Evolutionary conservation across 2,329 filamentous ascomycete species (phyloP), one percentile per base, ranked within the genome.

Genomic region (Dactylella cylindrospora): DNA sequence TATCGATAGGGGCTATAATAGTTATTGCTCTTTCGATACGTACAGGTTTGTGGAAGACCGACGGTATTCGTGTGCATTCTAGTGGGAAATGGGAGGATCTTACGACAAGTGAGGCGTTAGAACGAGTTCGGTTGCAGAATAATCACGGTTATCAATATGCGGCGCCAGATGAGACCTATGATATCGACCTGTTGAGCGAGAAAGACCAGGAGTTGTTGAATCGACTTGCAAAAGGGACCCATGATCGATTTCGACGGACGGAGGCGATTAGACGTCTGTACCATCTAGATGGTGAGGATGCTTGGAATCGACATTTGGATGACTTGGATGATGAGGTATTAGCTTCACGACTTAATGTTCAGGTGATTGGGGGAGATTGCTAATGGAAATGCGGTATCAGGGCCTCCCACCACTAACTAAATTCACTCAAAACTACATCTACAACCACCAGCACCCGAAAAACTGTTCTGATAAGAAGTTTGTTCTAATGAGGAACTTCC

Each of bases 361-460:
- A n/a, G n/a, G n/a, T n/a, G n/a, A n/a, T n/a, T n/a, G n/a, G n/a
- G n/a, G 28, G 28, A 13, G 28, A 31, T 31, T 31, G 28, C 13
- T 31, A 9, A 9, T 8, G 28, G 28, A 13, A 31, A 9, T 8
- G 13, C 13, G 28, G 28, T 13, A 12, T 12, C 31, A 66, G 65
- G 62, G 61, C n/a, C 40, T 67, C 17, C 60, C 66, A 13, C 49
- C 62, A 23, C 61, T 68, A 15, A 67, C 67, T 13, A 68, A 67
- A 23, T 66, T 67, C 9, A 23, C 49, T 2, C 67, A 66, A 60
- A 31, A 40, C 7, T 65, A 65, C 36, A 61, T 66, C 17, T 62
- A 50, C 15, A 39, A 52, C 19, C 53, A 65, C 22, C 66, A 68
- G 22, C 45, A 64, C 33, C 66, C 66, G 12, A 43, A 62, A 38